Evolutionary conservation across 331 rosid genomes (phyloP).

Genomic region (Acacia concinna): DNA sequence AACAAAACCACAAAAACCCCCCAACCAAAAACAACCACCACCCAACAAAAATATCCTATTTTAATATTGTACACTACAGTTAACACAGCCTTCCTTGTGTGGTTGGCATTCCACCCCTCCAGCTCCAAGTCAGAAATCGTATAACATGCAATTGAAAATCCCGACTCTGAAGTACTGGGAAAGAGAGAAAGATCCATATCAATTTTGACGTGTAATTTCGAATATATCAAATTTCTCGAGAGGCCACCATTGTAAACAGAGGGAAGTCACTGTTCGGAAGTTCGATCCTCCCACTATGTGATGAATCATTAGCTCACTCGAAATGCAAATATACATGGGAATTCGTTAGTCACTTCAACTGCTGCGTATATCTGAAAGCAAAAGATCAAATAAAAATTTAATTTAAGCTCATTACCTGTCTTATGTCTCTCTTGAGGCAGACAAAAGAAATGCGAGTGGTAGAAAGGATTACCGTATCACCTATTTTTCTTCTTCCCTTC

Average conservation of each 20-base stretch:
- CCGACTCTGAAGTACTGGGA: conserved; percentile 36
- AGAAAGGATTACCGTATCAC: conserved; percentile 37
- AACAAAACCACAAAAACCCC: no score
- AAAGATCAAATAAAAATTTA: conserved; percentile 20
- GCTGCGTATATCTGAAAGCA: conserved; percentile 74
- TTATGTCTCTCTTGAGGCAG: conserved; percentile 4
- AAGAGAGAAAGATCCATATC: conserved; percentile 29
- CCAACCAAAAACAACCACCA: no score
- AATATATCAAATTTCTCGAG: conserved; percentile 51
- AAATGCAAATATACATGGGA: conserved; percentile 49
- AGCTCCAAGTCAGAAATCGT: conserved; percentile 45
- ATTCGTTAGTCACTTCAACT: conserved; percentile 78
- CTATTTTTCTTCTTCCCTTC: conserved; percentile 80
- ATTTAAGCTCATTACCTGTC: background rate
- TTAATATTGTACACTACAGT: conserved; percentile 28
- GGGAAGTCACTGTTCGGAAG: conserved; percentile 45
- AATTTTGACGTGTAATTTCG: conserved; percentile 34
- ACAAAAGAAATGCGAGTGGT: background rate
- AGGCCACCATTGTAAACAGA: conserved; percentile 45
- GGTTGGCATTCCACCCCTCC: conserved; percentile 40
- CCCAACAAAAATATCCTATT: no score
- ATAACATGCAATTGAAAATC: conserved; percentile 39
- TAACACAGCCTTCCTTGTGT: conserved; percentile 32
- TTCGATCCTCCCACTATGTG: conserved; percentile 44
- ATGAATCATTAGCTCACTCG: conserved; percentile 58